A percentile compares a stretch with the other conserved stretches of the same genome.
Conservation (phyloP, 768 basidiomycete species). For the Xerocomellus amylosporus region DNA sequence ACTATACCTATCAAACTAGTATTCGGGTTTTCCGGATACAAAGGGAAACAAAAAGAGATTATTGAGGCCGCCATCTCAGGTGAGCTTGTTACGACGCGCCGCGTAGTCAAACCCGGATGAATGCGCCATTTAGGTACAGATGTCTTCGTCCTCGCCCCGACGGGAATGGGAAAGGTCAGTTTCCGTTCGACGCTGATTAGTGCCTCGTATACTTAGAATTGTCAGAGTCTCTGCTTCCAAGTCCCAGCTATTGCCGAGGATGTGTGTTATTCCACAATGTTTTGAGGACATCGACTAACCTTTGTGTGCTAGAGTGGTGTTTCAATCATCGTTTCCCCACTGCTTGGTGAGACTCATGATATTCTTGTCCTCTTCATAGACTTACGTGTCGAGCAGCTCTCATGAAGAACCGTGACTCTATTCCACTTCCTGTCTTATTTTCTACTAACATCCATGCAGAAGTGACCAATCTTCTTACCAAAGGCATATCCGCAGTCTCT, state of each 20-base stretch:
- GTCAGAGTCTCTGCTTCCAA: conserved; percentile 81
- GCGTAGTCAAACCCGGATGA: neutral
- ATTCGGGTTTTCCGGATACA: conserved; percentile 67
- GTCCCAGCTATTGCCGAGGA: conserved; percentile 69
- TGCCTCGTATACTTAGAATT: neutral
- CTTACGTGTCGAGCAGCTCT: conserved; percentile 47
- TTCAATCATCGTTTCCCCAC: conserved; percentile 73
- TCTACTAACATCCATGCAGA: conserved; percentile 41
- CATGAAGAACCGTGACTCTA: conserved; percentile 72
- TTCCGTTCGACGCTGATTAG: neutral
- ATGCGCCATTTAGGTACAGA: conserved; percentile 49
- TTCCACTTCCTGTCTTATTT: neutral
- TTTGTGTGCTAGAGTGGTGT: conserved; percentile 50
- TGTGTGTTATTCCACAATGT: conserved; percentile 32
- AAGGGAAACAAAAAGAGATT: conserved; percentile 76
- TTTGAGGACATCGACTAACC: neutral
- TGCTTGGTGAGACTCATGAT: conserved; percentile 51
- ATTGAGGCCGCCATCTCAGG: conserved; percentile 68
- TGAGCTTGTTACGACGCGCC: conserved; percentile 19
- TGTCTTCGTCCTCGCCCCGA: conserved; percentile 79
- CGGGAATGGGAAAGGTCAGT: conserved; percentile 83
- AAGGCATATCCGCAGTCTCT: conserved; percentile 56
- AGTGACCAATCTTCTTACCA: conserved; percentile 54
- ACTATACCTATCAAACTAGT: conserved; percentile 37
- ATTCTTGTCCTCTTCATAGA: neutral